Percentiles rank a stretch among this genome's conserved stretches.
These are phyloP conservation scores for Petrea volubilis DNA, from an alignment of 257 asterid species.

Conservation along the genomic window DNA sequence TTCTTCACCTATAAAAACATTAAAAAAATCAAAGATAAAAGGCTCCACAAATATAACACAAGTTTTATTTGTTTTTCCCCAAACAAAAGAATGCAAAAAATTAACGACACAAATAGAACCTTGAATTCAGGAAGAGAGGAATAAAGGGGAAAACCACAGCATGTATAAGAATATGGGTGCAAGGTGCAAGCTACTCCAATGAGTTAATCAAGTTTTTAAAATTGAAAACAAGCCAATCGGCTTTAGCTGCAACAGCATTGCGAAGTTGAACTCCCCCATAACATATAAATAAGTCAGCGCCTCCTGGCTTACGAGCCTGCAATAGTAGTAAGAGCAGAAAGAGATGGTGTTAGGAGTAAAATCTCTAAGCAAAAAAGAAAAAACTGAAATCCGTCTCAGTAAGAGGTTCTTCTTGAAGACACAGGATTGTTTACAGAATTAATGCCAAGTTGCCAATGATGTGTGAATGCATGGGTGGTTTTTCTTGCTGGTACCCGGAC, in stretches of 20 bases:
- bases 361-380: not conserved
- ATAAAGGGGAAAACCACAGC: not conserved
- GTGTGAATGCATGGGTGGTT: too few species aligned
- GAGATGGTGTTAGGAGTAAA: not conserved
- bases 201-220: constrained; percentile 71
- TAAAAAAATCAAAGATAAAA: too few species aligned
- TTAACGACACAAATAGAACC: not conserved
- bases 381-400: not conserved
- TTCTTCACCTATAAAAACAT: too few species aligned
- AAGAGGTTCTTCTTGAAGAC: too few species aligned
- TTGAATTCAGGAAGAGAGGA: not conserved
- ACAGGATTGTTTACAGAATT: too few species aligned
- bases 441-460: too few species aligned
- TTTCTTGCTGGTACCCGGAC: too few species aligned
- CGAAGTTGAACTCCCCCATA: constrained; percentile 85
- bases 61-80: not conserved
- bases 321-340: not conserved
- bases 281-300: constrained; percentile 86
- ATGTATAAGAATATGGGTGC: not conserved
- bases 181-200: constrained; percentile 40
- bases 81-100: not conserved
- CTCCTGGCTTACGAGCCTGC: constrained; percentile 90
- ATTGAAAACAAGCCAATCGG: constrained; percentile 89
- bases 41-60: not conserved
- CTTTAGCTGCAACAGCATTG: constrained; percentile 78